These are phyloP conservation scores for Chaetothyriales sp. DNA, from an alignment of 2,329 filamentous ascomycete species.

Conservation along the genomic window DNA sequence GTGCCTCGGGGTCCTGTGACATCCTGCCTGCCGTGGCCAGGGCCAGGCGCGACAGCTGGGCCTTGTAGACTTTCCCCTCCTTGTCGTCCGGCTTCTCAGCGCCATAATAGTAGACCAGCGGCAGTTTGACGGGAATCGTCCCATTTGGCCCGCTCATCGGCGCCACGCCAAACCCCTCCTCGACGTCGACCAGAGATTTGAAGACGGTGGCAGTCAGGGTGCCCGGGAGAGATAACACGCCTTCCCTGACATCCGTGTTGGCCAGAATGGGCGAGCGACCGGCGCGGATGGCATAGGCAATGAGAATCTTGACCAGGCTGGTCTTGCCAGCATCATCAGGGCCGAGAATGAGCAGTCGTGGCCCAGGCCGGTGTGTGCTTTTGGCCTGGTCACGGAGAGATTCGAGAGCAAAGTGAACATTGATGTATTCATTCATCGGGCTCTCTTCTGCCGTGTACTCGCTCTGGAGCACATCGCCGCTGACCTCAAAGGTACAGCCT, in stretches of 20 bases:
- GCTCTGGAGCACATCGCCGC: constrained; percentile 43
- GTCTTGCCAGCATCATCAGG: constrained; percentile 71
- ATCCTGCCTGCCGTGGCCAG: constrained; percentile 63
- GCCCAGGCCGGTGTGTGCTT: constrained; percentile 41
- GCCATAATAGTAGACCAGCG: constrained; percentile 80
- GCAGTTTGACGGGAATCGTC: constrained; percentile 76
- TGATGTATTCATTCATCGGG: constrained; percentile 63
- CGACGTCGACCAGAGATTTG: constrained; percentile 72
- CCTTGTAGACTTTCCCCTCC: constrained; percentile 55
- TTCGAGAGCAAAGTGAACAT: constrained; percentile 77
- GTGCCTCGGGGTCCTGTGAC: constrained; percentile 57
- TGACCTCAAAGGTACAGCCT: constrained; percentile 72
- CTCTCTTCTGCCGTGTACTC: constrained; percentile 65
- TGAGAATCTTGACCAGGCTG: constrained; percentile 58
- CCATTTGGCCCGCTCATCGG: constrained; percentile 74
- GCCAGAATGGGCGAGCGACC: constrained; percentile 65
- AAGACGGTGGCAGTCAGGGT: constrained; percentile 77
- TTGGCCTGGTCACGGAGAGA: constrained; percentile 50
- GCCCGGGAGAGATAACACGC: constrained; percentile 61
- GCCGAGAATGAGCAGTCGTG: constrained; percentile 72
- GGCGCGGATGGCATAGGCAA: constrained; percentile 61
- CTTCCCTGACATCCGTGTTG: constrained; percentile 71
- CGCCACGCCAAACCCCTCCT: constrained; percentile 76
- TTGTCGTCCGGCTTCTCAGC: constrained; percentile 44
- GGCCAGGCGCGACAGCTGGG: constrained; percentile 60